Conservation (phyloP, 805 yeast species). For the Tetrapisispora fleetii region DNA sequence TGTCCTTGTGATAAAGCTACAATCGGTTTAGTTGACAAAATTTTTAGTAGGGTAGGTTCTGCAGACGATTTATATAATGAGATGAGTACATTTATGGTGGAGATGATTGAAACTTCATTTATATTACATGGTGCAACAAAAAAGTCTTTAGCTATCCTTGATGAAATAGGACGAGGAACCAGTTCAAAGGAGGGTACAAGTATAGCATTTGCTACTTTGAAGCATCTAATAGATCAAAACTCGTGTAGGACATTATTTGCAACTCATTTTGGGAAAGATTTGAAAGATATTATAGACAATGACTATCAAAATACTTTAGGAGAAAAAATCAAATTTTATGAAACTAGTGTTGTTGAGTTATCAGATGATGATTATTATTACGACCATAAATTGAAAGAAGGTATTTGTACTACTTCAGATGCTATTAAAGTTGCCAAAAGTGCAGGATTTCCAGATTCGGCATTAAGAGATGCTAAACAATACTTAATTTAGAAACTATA, state of each 20-base stretch:
- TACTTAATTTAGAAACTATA: background rate
- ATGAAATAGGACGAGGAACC: constrained; percentile 87
- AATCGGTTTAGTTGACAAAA: constrained; percentile 66
- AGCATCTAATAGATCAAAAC: constrained; percentile 43
- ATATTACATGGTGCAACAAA: constrained; percentile 58
- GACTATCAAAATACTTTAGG: constrained; percentile 19
- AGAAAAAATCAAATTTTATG: constrained; percentile 14
- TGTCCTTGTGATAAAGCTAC: constrained; percentile 57
- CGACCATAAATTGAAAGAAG: constrained; percentile 51
- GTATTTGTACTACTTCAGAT: constrained; percentile 65
- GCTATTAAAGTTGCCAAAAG: constrained; percentile 67
- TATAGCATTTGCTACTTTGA: constrained; percentile 68
- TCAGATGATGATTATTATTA: constrained; percentile 19
- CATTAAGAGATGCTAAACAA: constrained; percentile 41
- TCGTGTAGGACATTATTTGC: constrained; percentile 76
- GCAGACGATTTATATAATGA: constrained; percentile 72
- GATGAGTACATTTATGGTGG: constrained; percentile 87
- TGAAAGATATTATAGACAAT: constrained; percentile 32
- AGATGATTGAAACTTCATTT: constrained; percentile 74
- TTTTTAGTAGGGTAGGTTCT: constrained; percentile 75
- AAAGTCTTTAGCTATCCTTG: constrained; percentile 66
- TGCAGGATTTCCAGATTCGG: constrained; percentile 67
- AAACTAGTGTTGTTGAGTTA: constrained; percentile 20
- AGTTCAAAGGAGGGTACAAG: constrained; percentile 78
- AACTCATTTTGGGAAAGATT: constrained; percentile 66